A percentile compares a stretch with the other conserved stretches of the same genome.
phyloP scores from a whole-genome alignment of 2,329 filamentous ascomycete species.

The Xylariaceae sp. region DNA sequence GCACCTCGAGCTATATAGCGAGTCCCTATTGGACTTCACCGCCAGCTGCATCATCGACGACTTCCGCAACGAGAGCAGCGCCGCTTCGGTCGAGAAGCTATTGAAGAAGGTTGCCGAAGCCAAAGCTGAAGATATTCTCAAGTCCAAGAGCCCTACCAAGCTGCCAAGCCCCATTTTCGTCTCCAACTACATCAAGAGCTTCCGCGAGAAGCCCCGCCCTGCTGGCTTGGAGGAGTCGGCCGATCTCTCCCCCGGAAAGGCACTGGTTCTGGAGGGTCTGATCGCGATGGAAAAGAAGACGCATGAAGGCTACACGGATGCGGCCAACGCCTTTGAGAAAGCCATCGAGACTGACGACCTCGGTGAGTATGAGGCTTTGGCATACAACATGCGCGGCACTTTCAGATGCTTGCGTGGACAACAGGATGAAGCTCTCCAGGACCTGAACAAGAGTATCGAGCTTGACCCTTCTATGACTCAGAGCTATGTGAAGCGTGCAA shows the following conservation, averaged over 20 bases:
- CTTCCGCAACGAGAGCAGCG: slow-evolving; percentile 87
- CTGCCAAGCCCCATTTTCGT: slow-evolving; percentile 95
- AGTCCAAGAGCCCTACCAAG: slow-evolving; percentile 75
- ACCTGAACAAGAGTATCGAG: slow-evolving; percentile 90
- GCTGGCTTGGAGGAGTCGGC: slow-evolving; percentile 75
- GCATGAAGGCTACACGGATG: slow-evolving; percentile 86
- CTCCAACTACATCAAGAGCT: slow-evolving; percentile 98
- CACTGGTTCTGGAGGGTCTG: slow-evolving; percentile 79
- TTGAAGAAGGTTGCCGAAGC: slow-evolving; percentile 96
- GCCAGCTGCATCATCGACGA: slow-evolving; percentile 98
- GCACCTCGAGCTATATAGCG: slow-evolving; percentile 83
- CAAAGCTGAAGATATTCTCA: slow-evolving; percentile 86
- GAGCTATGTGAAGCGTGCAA: slow-evolving; percentile 97
- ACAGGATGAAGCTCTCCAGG: slow-evolving; percentile 73
- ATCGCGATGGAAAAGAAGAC: slow-evolving; percentile 80
- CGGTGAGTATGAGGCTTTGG: slow-evolving; percentile 79
- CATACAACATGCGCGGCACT: slow-evolving; percentile 94
- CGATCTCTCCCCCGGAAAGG: slow-evolving; percentile 78
- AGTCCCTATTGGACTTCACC: slow-evolving; percentile 94
- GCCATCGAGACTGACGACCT: slow-evolving; percentile 79
- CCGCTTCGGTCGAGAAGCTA: slow-evolving; percentile 84
- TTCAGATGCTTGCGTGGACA: slow-evolving; percentile 92
- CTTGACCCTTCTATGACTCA: slow-evolving; percentile 84
- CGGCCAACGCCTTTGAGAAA: slow-evolving; percentile 79
- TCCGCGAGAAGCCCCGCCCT: slow-evolving; percentile 78